phyloP scores from a whole-genome alignment of 164 flowering plant species.

The Buxus sempervirens region DNA sequence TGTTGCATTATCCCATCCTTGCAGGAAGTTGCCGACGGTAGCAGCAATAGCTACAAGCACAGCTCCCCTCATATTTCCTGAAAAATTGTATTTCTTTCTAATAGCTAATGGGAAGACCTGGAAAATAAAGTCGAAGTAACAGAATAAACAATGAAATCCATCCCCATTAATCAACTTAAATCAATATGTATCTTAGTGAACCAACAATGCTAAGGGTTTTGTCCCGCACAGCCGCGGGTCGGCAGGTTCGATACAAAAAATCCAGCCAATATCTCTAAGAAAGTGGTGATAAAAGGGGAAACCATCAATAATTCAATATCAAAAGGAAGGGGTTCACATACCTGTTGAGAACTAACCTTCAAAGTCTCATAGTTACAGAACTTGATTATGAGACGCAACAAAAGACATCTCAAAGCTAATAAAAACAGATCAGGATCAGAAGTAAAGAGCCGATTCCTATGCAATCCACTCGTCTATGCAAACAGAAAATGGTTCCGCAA shows the following conservation, averaged over 20 bases:
- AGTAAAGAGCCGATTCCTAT: background rate
- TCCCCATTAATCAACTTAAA: background rate
- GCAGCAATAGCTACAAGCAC: slow-evolving; percentile 38
- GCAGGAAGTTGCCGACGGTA: slow-evolving; percentile 80
- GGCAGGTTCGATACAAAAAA: background rate
- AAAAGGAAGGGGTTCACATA: background rate
- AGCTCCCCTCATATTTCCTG: slow-evolving; percentile 52
- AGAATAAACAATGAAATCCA: background rate
- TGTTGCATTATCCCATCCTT: slow-evolving; percentile 98
- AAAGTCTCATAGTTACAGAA: background rate
- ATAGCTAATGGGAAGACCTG: slow-evolving; percentile 10
- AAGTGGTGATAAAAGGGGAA: background rate
- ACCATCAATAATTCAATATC: background rate
- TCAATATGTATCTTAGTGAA: too few relatives aligned
- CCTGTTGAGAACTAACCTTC: background rate
- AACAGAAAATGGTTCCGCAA: slow-evolving; percentile 5
- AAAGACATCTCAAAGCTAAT: background rate
- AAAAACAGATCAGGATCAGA: background rate
- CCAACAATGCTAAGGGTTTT: background rate
- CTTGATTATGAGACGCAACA: background rate
- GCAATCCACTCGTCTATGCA: slow-evolving; percentile 2
- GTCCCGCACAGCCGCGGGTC: background rate
- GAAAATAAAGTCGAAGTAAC: background rate
- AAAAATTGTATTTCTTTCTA: background rate
- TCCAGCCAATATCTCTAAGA: background rate